phyloP scores from a whole-genome alignment of 1,284 basidiomycete genomes.

The Waitea zeae region DNA sequence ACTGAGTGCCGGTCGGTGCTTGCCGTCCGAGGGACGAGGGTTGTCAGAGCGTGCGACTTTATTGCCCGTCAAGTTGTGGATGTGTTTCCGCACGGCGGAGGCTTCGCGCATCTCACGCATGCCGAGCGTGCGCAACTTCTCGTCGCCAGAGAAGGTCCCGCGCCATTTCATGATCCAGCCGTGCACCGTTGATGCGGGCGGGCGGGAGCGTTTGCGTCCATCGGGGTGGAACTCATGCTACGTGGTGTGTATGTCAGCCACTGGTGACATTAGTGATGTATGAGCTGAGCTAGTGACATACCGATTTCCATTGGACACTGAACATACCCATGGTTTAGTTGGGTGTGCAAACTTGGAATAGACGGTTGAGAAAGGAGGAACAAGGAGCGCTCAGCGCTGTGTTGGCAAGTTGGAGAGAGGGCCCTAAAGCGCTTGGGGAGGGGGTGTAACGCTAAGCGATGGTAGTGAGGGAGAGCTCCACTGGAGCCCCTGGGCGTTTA shows the following conservation, averaged over 20 bases:
- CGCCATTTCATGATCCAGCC: conserved; percentile 69
- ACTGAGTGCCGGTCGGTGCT: no score
- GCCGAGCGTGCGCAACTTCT: conserved; percentile 33
- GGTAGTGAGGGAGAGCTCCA: no score
- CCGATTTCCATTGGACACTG: conserved; percentile 25
- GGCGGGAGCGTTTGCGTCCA: conserved; percentile 27
- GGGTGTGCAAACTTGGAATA: conserved; percentile 3
- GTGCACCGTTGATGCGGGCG: conserved; percentile 47
- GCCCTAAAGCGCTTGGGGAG: no score
- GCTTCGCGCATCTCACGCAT: conserved; percentile 19
- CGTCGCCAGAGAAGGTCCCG: conserved; percentile 51
- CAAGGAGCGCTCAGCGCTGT: no score
- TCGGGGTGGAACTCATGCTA: conserved; percentile 25
- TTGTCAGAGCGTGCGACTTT: no score
- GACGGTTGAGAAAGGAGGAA: conserved; percentile 21
- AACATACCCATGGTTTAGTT: conserved; percentile 11
- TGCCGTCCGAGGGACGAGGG: no score
- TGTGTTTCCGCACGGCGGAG: conserved; percentile 11
- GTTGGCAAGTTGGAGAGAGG: no score
- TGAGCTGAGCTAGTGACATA: conserved; percentile 9
- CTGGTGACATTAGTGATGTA: conserved; percentile 1
- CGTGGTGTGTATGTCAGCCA: conserved; percentile 4
- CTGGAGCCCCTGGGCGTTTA: no score
- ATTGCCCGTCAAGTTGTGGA: no score
- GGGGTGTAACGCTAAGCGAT: no score